phyloP scores from a whole-genome alignment of 2,329 filamentous ascomycete genomes.

The Paraconiothyrium brasiliense region DNA sequence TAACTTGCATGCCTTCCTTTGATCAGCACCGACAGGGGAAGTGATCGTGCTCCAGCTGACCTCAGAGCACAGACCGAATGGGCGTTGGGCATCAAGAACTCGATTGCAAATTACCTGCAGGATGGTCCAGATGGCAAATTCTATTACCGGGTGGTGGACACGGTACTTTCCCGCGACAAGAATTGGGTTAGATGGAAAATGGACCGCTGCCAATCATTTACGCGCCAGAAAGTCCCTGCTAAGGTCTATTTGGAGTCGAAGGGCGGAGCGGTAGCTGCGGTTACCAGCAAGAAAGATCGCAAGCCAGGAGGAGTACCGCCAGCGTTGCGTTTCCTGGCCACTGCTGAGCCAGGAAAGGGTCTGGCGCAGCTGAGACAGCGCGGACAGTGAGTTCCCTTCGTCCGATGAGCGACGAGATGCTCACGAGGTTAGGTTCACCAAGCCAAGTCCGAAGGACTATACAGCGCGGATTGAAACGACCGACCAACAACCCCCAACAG shows the following conservation, averaged over 20 bases:
- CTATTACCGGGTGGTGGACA: conserved; percentile 96
- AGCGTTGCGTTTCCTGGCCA: conserved; percentile 72
- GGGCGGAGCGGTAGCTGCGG: conserved; percentile 69
- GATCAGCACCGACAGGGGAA: conserved; percentile 3
- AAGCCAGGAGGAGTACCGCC: conserved; percentile 55
- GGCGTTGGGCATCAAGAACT: conserved; percentile 79
- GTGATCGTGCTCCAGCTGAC: conserved; percentile 46
- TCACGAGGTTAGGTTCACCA: conserved; percentile 65
- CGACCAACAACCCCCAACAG: conserved; percentile 79
- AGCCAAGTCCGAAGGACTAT: conserved; percentile 76
- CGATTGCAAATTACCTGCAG: conserved; percentile 84
- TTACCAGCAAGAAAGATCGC: conserved; percentile 73
- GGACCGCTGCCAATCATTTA: conserved; percentile 89
- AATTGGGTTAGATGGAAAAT: conserved; percentile 99
- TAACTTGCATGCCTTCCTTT: conserved; percentile 21
- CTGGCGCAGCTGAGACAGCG: conserved; percentile 75
- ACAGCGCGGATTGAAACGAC: conserved; percentile 78
- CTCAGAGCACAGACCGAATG: conserved; percentile 73
- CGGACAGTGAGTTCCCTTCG: conserved; percentile 57
- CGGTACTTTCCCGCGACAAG: conserved; percentile 92
- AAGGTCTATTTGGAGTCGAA: conserved; percentile 76
- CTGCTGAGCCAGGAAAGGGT: conserved; percentile 67
- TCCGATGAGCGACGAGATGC: conserved; percentile 32
- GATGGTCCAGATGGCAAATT: conserved; percentile 85
- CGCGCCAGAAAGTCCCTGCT: conserved; percentile 75